Base-by-base conservation (phyloP, 2,329 filamentous ascomycete species). In the Colletotrichum plurivorum region DNA sequence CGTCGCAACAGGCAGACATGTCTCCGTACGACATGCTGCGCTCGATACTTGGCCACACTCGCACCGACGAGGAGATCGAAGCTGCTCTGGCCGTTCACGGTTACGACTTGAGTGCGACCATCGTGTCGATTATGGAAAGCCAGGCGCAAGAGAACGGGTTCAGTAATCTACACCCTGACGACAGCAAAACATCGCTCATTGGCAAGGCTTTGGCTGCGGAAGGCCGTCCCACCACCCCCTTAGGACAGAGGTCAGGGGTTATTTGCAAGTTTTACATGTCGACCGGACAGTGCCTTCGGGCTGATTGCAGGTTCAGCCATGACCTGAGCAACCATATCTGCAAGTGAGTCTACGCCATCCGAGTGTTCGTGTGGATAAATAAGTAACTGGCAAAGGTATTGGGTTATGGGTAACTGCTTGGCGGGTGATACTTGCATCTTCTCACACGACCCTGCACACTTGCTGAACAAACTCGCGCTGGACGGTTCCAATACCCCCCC, bases 241-340 rank as follows among this genome's bases (percentile, higher is more conserved):
- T 90, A 25, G 88, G 89, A 25, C 88, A 92, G 74, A 95, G 94
- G 79, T 94, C 93, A 71, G 92, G 94, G 27, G 92, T 98, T 46
- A 93, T 98, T 49, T 99, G 96, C 88, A 97, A 97, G 81, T 99
- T 98, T 80, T 98, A 94, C 85, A 85, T 99, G 72, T 95, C 95
- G 10, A 97, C 93, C 8, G 96, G 96, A n/a, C 93, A 96, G 80
- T 99, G 96, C 79, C 90, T 98, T 61, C 90, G 96, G 68, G 95
- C 95, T 69, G 96, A 99, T 80, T 99, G 96, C 80, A 92, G 95
- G 67, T 99, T 98, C 81, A 97, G 95, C 74, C 96, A 99, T 80
- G 95, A 99, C 79, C 88, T 97, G 52, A 97, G 94, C 77, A 97
- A 93, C 77, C 96, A 98, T 76, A 88, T 99, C 71, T 99, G 96